Evolutionary conservation across 2,329 filamentous ascomycete genomes (phyloP), one percentile per base, ranked within the genome.

Genomic region (Fusarium aywerte): DNA sequence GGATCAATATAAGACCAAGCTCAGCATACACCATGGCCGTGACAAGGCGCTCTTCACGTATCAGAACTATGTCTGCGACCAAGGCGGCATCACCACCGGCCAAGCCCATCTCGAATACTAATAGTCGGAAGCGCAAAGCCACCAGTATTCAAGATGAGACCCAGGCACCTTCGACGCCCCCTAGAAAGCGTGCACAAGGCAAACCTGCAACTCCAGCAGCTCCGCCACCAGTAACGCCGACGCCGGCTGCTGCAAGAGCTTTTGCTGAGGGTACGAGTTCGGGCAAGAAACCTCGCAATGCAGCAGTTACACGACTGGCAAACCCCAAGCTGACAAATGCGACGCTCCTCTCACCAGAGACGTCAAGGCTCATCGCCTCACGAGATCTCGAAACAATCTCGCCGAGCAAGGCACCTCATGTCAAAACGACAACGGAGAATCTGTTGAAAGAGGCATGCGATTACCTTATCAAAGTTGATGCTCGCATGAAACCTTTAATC

Each of bases 361-460:
- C 90, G 4, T 90, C 88, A 4, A 84, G 87, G 42, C 74, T 92
- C 9, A 79, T 91, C 23, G 82, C 84, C 12, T 82, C 80, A n/a
- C 81, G 83, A 42, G 38, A 81, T 73, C 64, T 84, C 73, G 77
- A 76, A 76, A 80, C 67, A 33, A 79, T 74, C 71, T 87, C 77
- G 67, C 85, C 78, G 72, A 83, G 79, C 67, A 86, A 80, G 72
- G 73, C 58, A 66, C 68, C 68, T 5, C 64, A 65, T 10, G 53
- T 35, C 7, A 71, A 53, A 16, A 84, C 85, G 2, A 91, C 90
- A n/a, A 92, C 90, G 7, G 86, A 85, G 18, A 92, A 86, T 49
- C 79, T 97, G 16, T 84, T 98, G 4, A 84, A 91, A 39, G 85
- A 93, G 73, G 95, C 93, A 5, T 87, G 90, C 66, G 86, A 86